A percentile compares a stretch with the other conserved stretches of the same genome.
Conservation (phyloP, 106 monocot genomes). For the Xerophyta viscosa region DNA sequence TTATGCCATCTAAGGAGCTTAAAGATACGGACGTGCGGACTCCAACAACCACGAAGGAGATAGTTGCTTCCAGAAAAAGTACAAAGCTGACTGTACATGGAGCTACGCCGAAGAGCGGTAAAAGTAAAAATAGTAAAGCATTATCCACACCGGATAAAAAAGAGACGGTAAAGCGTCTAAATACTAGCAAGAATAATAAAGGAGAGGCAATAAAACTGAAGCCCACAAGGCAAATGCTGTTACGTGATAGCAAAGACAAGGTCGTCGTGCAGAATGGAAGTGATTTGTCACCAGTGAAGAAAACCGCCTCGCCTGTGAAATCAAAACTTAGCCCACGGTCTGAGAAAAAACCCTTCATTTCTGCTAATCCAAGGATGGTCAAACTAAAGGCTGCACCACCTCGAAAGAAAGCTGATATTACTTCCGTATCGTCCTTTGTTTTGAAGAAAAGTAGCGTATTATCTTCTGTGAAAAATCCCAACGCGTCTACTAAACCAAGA, state of each 20-base stretch:
- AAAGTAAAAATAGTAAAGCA: not conserved
- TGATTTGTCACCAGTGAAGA: slow-evolving; percentile 7
- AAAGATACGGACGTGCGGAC: not conserved
- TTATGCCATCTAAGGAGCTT: not conserved
- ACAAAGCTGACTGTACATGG: not conserved
- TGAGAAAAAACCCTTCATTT: too few species aligned
- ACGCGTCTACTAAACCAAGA: slow-evolving; percentile 4
- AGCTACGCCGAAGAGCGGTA: not conserved
- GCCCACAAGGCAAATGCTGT: not conserved
- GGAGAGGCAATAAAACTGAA: slow-evolving; percentile 10
- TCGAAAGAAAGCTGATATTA: not conserved
- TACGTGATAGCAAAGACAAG: slow-evolving; percentile 2
- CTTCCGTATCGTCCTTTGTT: not conserved
- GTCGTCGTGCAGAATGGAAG: slow-evolving; percentile 8
- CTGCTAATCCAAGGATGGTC: too few species aligned
- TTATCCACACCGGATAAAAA: not conserved
- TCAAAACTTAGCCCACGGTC: not conserved
- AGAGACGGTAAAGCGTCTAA: slow-evolving; percentile 1
- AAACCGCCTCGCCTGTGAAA: not conserved
- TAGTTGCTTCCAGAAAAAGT: not conserved
- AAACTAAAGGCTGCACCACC: too few species aligned
- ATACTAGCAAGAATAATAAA: slow-evolving; percentile 9
- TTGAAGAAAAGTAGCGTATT: slow-evolving; percentile 9
- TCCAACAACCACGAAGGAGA: not conserved
- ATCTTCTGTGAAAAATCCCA: slow-evolving; percentile 6